Evolutionary conservation across 352 stramenopile genomes (phyloP), one percentile per base, ranked within the genome.

Genomic region (Elongisporangium anandrum): DNA sequence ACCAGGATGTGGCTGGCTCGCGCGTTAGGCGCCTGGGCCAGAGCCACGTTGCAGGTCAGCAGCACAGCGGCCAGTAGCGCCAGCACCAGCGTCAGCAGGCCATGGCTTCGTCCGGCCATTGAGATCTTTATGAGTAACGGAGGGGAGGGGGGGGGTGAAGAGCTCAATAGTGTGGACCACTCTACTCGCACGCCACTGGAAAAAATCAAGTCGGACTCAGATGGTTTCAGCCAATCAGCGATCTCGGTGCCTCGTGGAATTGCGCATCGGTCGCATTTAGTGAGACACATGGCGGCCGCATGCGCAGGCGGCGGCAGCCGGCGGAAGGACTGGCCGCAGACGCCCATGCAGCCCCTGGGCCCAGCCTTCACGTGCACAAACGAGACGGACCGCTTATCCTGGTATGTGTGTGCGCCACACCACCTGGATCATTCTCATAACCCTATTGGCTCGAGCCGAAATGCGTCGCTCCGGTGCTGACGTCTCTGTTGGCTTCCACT

Each of bases 1-100:
- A 93, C 77, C 50, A 93, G 67, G 63, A 93, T 91, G 69, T 93
- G 84, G 62, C 81, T 90, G 47, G 81, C 81, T 39, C 79, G 75
- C n/a, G 81, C 79, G n/a, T 54, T 72, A 4, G 74, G 74, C 24
- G 71, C 73, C 0, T 8, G 63, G 4, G 57, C 66, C 34, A 56
- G 56, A 7, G 61, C 60, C 21, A 63, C 55, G 17, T 61, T 58
- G 47, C 39, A 34, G 19, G 52, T 52, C 22, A 81, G 45, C n/a
- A 72, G 23, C 47, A 87, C 54, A 21, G 69, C 61, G 50, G 57
- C 23, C 15, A 78, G 45, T 59, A 81, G 59, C 17, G 65, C 58
- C 50, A 87, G 48, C 57, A 56, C 53, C 41, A 81, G 29, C 20
- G 34, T 45, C 34, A 45, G 12, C 34, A 45, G 34, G 34, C 34